Base-by-base conservation (phyloP, 495 filamentous ascomycete genomes). In the Neurospora discreta region DNA sequence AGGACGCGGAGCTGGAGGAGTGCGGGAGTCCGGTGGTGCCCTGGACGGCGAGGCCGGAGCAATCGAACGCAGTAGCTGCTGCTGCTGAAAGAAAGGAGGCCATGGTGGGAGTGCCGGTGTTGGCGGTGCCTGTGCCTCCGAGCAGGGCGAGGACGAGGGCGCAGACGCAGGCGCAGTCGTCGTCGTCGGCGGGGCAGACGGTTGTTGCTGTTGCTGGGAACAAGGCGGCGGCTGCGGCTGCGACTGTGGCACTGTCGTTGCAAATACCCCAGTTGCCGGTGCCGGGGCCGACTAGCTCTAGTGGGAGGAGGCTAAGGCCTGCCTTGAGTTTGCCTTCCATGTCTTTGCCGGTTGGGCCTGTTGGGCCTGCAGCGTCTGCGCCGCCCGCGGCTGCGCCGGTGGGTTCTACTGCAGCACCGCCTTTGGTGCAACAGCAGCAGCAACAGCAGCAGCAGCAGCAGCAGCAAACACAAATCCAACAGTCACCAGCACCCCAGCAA, bases 1-100 rank as follows among this genome's bases (percentile, higher is more conserved):
- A 84, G 69, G 78, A 87, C 65, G 80, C 72, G 68, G 73, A 81
- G 69, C 72, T 77, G 68, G 80, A 83, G 58, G 80, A 82, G 70
- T 70, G 70, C 11, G 77, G 80, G 65, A 81, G 79, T n/a, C 79
- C 81, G 10, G 74, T 81, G 43, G 79, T 74, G 77, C 73, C 6
- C 71, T 74, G 23, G 40, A 69, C n/a, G 52, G 69, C 75, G 13
- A 46, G 74, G 16, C 74, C 40, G 9, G 69, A 44, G 1, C 13
- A 42, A 2, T 36, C 70, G 5, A 41, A 41, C 15, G 23, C 46
- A 13, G 69, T 44, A 18, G 11, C 65, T 36, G 33, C 3, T 33
- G 30, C 30, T 36, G 33, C 33, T 3, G 43, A 73, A 8, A 46
- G 40, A 58, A 60, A 72, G 41, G 60, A 39, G 3, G 7, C 60